These are phyloP conservation scores for Eimeria zaria DNA, from an alignment of 169 alveolate genomes.

Conservation along the genomic window DNA sequence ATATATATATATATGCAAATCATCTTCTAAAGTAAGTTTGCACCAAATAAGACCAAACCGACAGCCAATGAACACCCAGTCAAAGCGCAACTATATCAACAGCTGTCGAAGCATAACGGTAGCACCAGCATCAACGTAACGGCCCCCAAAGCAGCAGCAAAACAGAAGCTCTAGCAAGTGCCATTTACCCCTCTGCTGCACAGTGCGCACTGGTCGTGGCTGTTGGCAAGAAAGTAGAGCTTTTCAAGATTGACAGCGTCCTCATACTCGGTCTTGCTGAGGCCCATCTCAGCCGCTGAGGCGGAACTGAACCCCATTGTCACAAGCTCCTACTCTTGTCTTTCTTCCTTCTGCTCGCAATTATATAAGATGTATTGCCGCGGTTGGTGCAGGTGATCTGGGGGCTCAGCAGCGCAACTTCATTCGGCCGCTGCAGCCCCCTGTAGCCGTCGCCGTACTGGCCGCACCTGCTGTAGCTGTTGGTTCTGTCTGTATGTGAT, in stretches of 20 bases:
- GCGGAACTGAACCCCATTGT: slow-evolving; percentile 73
- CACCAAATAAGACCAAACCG: neutral
- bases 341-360: neutral
- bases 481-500: neutral
- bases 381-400: slow-evolving; percentile 19
- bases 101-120: neutral
- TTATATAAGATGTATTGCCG: neutral
- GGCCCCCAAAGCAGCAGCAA: neutral
- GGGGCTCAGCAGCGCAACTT: slow-evolving; percentile 20
- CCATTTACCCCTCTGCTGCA: slow-evolving; percentile 79
- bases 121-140: neutral
- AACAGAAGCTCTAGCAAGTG: slow-evolving; percentile 1
- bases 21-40: neutral
- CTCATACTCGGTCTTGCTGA: slow-evolving; percentile 80
- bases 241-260: slow-evolving; percentile 83
- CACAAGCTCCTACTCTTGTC: neutral
- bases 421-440: slow-evolving; percentile 64
- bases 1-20: too few relatives aligned
- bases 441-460: neutral
- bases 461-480: neutral
- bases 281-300: slow-evolving; percentile 83
- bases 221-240: slow-evolving; percentile 80
- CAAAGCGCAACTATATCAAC: neutral
- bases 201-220: slow-evolving; percentile 78
- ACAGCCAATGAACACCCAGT: neutral